These are phyloP conservation scores for Stereocaulon alpinum DNA, from an alignment of 495 filamentous ascomycete species.

Conservation along the genomic window DNA sequence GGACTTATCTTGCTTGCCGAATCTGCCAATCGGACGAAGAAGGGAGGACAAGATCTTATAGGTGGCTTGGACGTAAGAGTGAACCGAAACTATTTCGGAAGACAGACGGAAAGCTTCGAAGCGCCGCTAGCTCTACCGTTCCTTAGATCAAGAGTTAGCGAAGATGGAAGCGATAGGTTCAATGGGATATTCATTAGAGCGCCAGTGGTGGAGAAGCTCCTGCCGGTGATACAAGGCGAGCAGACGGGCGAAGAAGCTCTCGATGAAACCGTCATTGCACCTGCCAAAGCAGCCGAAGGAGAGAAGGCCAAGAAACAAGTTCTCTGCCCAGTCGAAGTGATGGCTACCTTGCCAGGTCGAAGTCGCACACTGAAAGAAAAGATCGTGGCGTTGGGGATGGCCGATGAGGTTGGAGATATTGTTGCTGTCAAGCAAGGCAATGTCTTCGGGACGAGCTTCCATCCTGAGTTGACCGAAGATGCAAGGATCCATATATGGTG, in stretches of 20 bases:
- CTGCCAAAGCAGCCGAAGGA: slow-evolving; percentile 42
- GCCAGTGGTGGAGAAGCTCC: slow-evolving; percentile 78
- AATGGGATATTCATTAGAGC: slow-evolving; percentile 87
- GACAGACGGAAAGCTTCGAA: slow-evolving; percentile 89
- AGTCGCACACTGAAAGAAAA: slow-evolving; percentile 33
- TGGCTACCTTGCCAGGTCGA: slow-evolving; percentile 41
- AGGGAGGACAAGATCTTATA: slow-evolving; percentile 86
- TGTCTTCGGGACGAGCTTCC: slow-evolving; percentile 93
- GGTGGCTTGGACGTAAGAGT: slow-evolving; percentile 87
- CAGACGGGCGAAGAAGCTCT: slow-evolving; percentile 40
- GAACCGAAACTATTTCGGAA: slow-evolving; percentile 90
- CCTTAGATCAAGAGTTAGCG: slow-evolving; percentile 35
- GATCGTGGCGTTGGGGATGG: slow-evolving; percentile 30
- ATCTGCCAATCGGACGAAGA: slow-evolving; percentile 77
- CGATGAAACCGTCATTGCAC: slow-evolving; percentile 58
- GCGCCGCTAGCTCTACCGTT: slow-evolving; percentile 67
- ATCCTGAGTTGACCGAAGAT: slow-evolving; percentile 88
- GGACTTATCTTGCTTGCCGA: slow-evolving; percentile 88
- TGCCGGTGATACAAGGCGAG: slow-evolving; percentile 44
- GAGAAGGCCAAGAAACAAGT: slow-evolving; percentile 32
- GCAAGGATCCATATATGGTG: slow-evolving; percentile 90
- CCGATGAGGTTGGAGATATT: slow-evolving; percentile 60
- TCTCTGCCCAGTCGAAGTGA: slow-evolving; percentile 38
- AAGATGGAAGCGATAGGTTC: slow-evolving; percentile 41
- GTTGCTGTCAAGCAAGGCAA: slow-evolving; percentile 88